Base-by-base conservation (phyloP, 2,329 filamentous ascomycete genomes). In the Alternaria sp. region DNA sequence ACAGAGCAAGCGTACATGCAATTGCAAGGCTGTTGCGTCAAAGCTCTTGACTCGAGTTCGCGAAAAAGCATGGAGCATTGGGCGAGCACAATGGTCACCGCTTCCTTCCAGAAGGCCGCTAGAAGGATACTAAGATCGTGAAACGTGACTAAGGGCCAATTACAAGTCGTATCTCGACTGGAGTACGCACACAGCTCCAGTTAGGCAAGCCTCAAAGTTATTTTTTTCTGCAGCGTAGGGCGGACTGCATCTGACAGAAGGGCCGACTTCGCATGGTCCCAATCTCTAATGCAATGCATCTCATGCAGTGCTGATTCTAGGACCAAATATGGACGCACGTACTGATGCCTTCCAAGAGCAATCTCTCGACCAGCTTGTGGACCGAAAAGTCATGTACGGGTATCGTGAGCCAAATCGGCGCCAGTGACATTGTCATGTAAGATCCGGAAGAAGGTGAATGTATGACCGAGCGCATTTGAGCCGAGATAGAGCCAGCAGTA, bases 111-210 rank as follows among this genome's bases (percentile, higher is more conserved):
- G 73, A 74, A 75, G 58, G 61, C 59, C 67, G 68, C 72, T 76
- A 75, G 74, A 77, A 76, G 67, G 62, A 36, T 60, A 56, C 71
- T 75, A 74, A 57, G 6, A 62, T 69, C 50, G 66, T 74, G 73
- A 76, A 72, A 75, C 73, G 57, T 57, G 64, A 67, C 62, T 64
- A 64, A 59, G 65, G 54, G 51, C 66, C 65, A 67, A 62, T 67
- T 51, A 36, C 52, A 51, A 61, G 58, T 44, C 59, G 51, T 59
- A 59, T 59, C 49, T 52, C 46, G 50, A 68, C 44, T 50, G 59
- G 17, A 57, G 61, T 65, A 50, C 61, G 55, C 59, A 61, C 45
- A 57, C 61, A 68, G 64, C 64, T 68, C 56, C 49, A 40, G 32
- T 56, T 55, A 23, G 63, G 36, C 52, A 59, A 65, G 66, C 64